A percentile compares a stretch with the other conserved stretches of the same genome.
These are phyloP conservation scores for Podosphaera fusca DNA, from an alignment of 2,329 filamentous ascomycete species.

Conservation along the genomic window DNA sequence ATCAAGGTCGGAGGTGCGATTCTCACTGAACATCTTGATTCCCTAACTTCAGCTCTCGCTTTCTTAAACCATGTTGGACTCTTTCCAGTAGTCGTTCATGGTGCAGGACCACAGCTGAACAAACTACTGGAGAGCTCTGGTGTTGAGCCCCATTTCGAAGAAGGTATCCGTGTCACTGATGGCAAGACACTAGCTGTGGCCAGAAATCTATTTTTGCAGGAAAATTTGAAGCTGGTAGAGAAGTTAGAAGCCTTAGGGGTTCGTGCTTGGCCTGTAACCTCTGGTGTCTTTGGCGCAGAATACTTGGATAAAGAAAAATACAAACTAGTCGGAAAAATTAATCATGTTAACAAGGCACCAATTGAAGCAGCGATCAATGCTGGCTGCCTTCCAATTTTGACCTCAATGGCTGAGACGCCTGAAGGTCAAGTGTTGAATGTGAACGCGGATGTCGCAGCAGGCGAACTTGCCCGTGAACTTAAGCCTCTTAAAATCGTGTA, in stretches of 20 bases:
- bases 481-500: slow-evolving; percentile 96
- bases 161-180: slow-evolving; percentile 88
- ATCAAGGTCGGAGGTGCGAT: slow-evolving; percentile 97
- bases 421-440: slow-evolving; percentile 91
- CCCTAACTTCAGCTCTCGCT: slow-evolving; percentile 67
- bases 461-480: slow-evolving; percentile 69
- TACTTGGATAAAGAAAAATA: slow-evolving; percentile 95
- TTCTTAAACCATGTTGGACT: slow-evolving; percentile 89
- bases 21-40: slow-evolving; percentile 79
- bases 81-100: slow-evolving; percentile 88
- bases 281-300: slow-evolving; percentile 75
- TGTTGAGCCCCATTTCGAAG: slow-evolving; percentile 86
- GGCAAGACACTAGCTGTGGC: slow-evolving; percentile 83
- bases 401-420: slow-evolving; percentile 82
- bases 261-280: slow-evolving; percentile 67
- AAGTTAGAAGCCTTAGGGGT: slow-evolving; percentile 78
- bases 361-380: slow-evolving; percentile 83
- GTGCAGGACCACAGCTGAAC: slow-evolving; percentile 87
- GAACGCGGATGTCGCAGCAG: slow-evolving; percentile 90
- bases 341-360: slow-evolving; percentile 66
- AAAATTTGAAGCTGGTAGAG: slow-evolving; percentile 83
- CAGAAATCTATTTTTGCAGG: slow-evolving; percentile 77
- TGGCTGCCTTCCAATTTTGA: slow-evolving; percentile 78
- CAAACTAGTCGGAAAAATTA: slow-evolving; percentile 88
- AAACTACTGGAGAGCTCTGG: slow-evolving; percentile 71